Conservation (phyloP, 1,284 basidiomycete genomes). For the Trichosporon inkin region DNA sequence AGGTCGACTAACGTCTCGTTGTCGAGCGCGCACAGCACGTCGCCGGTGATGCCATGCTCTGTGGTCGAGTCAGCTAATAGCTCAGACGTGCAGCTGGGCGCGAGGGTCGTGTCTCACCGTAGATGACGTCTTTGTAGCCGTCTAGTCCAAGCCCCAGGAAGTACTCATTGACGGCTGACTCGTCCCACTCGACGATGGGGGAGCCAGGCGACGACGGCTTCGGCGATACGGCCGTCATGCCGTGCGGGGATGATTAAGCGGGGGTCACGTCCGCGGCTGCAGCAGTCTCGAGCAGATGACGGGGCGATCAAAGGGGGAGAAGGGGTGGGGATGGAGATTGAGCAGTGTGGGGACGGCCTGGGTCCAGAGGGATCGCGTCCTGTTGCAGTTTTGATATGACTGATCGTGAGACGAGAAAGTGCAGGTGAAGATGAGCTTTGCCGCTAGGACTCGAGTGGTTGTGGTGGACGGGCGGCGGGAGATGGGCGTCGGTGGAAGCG, state of each 20-base stretch:
- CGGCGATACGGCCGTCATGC: conserved; percentile 29
- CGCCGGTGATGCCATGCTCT: conserved; percentile 89
- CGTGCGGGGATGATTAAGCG: background rate
- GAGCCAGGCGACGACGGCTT: conserved; percentile 22
- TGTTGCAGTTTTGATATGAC: background rate
- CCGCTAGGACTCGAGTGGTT: background rate
- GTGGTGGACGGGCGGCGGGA: background rate
- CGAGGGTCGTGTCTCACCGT: conserved; percentile 40
- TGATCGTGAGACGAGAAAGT: background rate
- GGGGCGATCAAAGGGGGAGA: background rate
- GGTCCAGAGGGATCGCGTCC: background rate
- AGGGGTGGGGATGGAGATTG: background rate
- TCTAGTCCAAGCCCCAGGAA: conserved; percentile 68
- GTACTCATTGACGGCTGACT: conserved; percentile 72
- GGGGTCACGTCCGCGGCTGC: background rate
- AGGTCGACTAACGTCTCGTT: conserved; percentile 75
- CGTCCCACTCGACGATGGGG: conserved; percentile 66
- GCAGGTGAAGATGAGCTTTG: background rate
- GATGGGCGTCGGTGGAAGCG: conserved; percentile 1
- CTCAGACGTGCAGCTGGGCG: background rate
- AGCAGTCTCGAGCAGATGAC: background rate
- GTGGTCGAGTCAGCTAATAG: conserved; percentile 12
- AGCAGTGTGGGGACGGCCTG: background rate
- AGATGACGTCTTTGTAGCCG: conserved; percentile 63
- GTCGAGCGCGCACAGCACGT: conserved; percentile 76